These are phyloP conservation scores for Hortiboletus campestris DNA, from an alignment of 768 basidiomycete genomes.

Conservation along the genomic window DNA sequence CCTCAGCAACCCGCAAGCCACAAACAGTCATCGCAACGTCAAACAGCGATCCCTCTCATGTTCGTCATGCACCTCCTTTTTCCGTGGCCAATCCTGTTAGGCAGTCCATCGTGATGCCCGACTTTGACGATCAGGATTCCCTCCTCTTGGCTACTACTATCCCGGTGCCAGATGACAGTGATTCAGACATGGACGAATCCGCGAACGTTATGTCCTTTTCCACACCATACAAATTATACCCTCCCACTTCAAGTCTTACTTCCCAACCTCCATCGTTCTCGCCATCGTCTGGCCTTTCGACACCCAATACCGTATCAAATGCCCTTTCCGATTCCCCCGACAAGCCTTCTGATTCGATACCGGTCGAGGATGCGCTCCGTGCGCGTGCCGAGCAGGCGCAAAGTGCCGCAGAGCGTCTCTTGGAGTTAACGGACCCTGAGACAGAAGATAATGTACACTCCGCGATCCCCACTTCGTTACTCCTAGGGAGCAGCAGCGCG, in stretches of 20 bases:
- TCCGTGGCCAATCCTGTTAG: slow-evolving; percentile 37
- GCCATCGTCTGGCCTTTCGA: slow-evolving; percentile 51
- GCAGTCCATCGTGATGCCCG: slow-evolving; percentile 44
- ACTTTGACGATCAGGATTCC: slow-evolving; percentile 52
- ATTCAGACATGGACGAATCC: slow-evolving; percentile 60
- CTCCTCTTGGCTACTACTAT: slow-evolving; percentile 68
- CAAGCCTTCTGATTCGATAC: slow-evolving; percentile 45
- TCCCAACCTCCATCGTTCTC: slow-evolving; percentile 51
- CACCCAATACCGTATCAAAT: slow-evolving; percentile 52
- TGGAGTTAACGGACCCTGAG: slow-evolving; percentile 84
- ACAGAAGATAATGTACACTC: slow-evolving; percentile 54
- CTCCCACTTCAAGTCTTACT: slow-evolving; percentile 38
- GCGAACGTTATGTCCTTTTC: slow-evolving; percentile 72
- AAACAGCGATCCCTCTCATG: slow-evolving; percentile 23
- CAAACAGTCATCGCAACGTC: slow-evolving; percentile 39
- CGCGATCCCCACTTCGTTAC: slow-evolving; percentile 53
- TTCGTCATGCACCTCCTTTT: slow-evolving; percentile 13
- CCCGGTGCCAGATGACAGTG: slow-evolving; percentile 74
- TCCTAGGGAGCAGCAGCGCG: slow-evolving; percentile 41
- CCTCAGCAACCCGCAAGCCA: slow-evolving; percentile 38
- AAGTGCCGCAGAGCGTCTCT: slow-evolving; percentile 82
- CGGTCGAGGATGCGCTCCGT: slow-evolving; percentile 80
- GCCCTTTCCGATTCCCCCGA: slow-evolving; percentile 54
- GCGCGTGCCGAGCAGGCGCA: slow-evolving; percentile 92
- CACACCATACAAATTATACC: slow-evolving; percentile 53